These are phyloP conservation scores for Boletus coccyginus DNA, from an alignment of 768 basidiomycete species.

Conservation along the genomic window DNA sequence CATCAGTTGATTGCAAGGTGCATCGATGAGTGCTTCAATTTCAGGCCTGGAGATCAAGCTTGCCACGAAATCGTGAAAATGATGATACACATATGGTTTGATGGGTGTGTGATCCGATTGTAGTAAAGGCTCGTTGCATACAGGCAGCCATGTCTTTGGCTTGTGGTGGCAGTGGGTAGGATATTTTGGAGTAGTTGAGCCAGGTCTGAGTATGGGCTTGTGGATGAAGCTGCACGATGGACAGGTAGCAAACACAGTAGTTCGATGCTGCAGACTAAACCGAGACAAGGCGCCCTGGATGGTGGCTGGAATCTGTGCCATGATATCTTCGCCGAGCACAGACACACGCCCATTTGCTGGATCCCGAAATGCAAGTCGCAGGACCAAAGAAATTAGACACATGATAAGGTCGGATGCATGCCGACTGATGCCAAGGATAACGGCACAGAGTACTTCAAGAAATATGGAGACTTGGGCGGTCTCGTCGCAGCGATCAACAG, in stretches of 20 bases:
- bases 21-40: neutral
- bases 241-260: too few relatives aligned
- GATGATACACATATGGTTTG: slow-evolving; percentile 7
- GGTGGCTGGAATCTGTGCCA: too few relatives aligned
- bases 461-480: neutral
- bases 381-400: too few relatives aligned
- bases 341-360: too few relatives aligned
- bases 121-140: neutral
- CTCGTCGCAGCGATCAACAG: neutral
- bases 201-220: too few relatives aligned
- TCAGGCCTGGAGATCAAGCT: neutral
- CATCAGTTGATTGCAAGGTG: neutral
- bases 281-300: too few relatives aligned
- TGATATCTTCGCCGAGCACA: too few relatives aligned
- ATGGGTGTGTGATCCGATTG: neutral
- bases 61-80: slow-evolving; percentile 1
- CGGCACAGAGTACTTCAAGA: neutral
- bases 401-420: too few relatives aligned
- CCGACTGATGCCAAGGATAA: neutral
- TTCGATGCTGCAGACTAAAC: too few relatives aligned
- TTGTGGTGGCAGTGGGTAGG: neutral
- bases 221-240: too few relatives aligned
- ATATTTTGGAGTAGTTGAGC: too few relatives aligned
- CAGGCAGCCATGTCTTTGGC: neutral
- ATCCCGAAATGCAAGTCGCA: too few relatives aligned